These are phyloP conservation scores for Hyphodiscus hymeniophilus DNA, from an alignment of 495 filamentous ascomycete species.

Conservation along the genomic window DNA sequence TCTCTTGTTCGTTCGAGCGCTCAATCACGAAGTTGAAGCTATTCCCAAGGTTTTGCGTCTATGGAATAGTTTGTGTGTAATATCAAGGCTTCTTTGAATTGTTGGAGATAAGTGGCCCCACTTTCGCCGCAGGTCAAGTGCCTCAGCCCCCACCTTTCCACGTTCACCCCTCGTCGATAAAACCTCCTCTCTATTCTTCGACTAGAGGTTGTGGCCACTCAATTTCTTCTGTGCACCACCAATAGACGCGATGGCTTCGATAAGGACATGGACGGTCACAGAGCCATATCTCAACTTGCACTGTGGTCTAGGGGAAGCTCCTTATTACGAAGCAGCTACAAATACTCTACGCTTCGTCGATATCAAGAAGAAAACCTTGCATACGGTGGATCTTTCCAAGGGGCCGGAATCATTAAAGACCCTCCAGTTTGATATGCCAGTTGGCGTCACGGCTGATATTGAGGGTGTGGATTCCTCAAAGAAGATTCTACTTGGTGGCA, in stretches of 20 bases:
- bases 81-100: background rate
- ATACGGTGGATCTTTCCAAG: constrained; percentile 59
- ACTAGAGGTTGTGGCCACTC: constrained; percentile 6
- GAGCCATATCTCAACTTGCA: constrained; percentile 70
- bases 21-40: background rate
- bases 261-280: constrained; percentile 21
- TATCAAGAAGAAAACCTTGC: constrained; percentile 71
- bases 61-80: background rate
- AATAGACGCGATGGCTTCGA: background rate
- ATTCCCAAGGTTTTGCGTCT: no score
- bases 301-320: constrained; percentile 74
- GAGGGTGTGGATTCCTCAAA: constrained; percentile 53
- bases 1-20: no score
- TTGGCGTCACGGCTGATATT: constrained; percentile 79
- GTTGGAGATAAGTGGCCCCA: background rate
- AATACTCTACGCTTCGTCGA: constrained; percentile 82
- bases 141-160: background rate
- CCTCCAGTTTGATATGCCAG: constrained; percentile 57
- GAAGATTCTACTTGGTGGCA: constrained; percentile 69
- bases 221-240: background rate
- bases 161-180: background rate
- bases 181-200: constrained; percentile 3
- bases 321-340: constrained; percentile 61
- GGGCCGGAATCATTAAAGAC: constrained; percentile 57
- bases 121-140: background rate